Evolutionary conservation across 2,329 filamentous ascomycete genomes (phyloP).

Genomic region (Penicillium sp.): DNA sequence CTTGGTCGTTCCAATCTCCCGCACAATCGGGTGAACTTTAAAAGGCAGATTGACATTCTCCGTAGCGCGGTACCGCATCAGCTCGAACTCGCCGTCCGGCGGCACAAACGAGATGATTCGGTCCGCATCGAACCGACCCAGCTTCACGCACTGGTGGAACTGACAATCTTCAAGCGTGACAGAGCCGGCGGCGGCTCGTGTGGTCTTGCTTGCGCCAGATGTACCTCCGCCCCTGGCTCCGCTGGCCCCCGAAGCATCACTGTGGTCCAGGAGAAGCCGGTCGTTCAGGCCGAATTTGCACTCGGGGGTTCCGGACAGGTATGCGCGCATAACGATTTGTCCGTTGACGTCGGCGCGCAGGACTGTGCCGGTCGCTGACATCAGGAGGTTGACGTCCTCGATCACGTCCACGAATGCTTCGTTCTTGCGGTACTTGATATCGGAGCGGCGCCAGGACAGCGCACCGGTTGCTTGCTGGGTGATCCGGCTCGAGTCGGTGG

Average conservation of each 20-base stretch:
- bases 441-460: conserved; percentile 90
- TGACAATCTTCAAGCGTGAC: conserved; percentile 97
- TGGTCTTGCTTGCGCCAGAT: conserved; percentile 69
- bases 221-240: conserved; percentile 52
- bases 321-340: conserved; percentile 97
- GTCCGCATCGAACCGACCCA: conserved; percentile 94
- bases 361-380: conserved; percentile 96
- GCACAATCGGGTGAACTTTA: conserved; percentile 97
- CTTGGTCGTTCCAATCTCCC: conserved; percentile 93
- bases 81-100: conserved; percentile 94
- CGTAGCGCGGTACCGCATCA: conserved; percentile 97
- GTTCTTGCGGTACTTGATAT: conserved; percentile 99
- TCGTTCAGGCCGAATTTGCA: conserved; percentile 99
- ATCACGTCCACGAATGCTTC: conserved; percentile 99
- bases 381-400: conserved; percentile 96
- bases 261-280: conserved; percentile 78
- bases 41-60: conserved; percentile 98
- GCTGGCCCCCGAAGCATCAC: conserved; percentile 51
- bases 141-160: conserved; percentile 97
- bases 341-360: conserved; percentile 93
- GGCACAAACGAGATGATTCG: conserved; percentile 96
- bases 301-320: conserved; percentile 86
- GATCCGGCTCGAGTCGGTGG: conserved; percentile 90
- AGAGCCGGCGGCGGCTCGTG: conserved; percentile 88
- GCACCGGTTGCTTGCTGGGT: conserved; percentile 99